These are phyloP conservation scores for Colletotrichum musae DNA, from an alignment of 2,329 filamentous ascomycete genomes.

Conservation along the genomic window DNA sequence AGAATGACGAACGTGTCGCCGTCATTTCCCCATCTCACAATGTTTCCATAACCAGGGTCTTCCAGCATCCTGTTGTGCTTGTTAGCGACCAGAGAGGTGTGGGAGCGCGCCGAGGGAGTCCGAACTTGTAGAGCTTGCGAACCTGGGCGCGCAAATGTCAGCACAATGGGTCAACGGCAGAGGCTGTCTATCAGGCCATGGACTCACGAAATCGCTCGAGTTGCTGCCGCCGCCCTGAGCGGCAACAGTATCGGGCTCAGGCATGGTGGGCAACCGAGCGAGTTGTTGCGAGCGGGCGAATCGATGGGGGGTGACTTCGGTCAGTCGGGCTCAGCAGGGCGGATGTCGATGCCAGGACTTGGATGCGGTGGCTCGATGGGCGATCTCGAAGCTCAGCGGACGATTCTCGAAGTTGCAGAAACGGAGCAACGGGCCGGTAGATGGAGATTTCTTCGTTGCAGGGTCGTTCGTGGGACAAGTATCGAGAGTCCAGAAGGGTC, in stretches of 20 bases:
- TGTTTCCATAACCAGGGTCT: constrained; percentile 90
- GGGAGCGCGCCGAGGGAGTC: constrained; percentile 42
- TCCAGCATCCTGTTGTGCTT: constrained; percentile 85
- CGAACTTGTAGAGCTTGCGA: constrained; percentile 98
- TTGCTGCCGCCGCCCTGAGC: constrained; percentile 74
- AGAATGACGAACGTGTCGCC: constrained; percentile 97
- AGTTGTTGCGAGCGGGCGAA: neutral
- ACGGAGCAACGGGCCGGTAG: constrained; percentile 3
- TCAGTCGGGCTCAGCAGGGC: neutral
- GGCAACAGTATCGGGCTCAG: constrained; percentile 55
- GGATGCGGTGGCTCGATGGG: neutral
- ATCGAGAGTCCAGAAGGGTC: constrained; percentile 14
- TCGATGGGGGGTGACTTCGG: neutral
- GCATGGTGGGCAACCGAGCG: constrained; percentile 46
- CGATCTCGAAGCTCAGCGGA: neutral
- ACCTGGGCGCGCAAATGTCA: constrained; percentile 71
- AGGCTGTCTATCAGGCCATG: constrained; percentile 18
- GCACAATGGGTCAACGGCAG: constrained; percentile 38
- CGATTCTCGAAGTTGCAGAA: constrained; percentile 13
- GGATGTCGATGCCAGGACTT: constrained; percentile 7
- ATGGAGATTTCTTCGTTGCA: constrained; percentile 12
- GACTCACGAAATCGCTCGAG: constrained; percentile 94
- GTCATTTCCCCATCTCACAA: constrained; percentile 95
- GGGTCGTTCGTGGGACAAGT: constrained; percentile 18
- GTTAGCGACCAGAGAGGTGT: constrained; percentile 48